Evolutionary conservation across 352 stramenopile genomes (phyloP), one percentile per base, ranked within the genome.

Genomic region (Elongisporangium senticosum): DNA sequence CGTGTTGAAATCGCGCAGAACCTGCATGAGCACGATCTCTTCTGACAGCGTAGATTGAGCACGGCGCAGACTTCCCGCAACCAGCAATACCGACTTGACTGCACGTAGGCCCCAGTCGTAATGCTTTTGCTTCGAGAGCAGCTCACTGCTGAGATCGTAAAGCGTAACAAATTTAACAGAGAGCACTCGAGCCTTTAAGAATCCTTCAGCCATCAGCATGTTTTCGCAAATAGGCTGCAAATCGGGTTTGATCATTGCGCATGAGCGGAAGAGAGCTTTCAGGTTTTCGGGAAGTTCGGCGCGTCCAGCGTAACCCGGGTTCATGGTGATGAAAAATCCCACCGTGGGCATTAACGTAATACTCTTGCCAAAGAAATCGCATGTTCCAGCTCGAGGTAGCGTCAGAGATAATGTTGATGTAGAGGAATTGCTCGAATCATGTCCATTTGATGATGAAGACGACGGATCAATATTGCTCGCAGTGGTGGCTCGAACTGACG

Each of bases 1-100:
- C 0, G 92, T 97, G 67, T 98, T 98, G 59, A 98, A 98, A 71
- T 98, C 95, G 50, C 93, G 89, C 24, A 98, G 81, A 20, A 97
- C 96, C 60, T 97, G 86, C 92, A 98, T 97, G 17, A 98, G 73
- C 56, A 98, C 95, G 26, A 87, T 83, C 19, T 93, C 89, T 71
- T 98, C 96, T 0, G 59, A 72, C 15, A 96, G 77, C 1, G 79
- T 72, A 3, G 85, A 74, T 47, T 97, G 86, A 3, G 84, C 77
- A 43, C 93, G 87, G 55, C 97, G 97, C 40, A 98, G 74, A 58
- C 81, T 93, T 0, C 96, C 94, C n/a, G 94, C 94, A 5, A 98
- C 93, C 10, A 96, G 75, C n/a, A 98, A 77, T 17, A 98, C 96
- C 10, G 94, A 98, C 61, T 98, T 98, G 7, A 98, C 93, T 1